Base-by-base conservation (phyloP, 192 early-diverging fungal genomes). In the Coemansia reversa region DNA sequence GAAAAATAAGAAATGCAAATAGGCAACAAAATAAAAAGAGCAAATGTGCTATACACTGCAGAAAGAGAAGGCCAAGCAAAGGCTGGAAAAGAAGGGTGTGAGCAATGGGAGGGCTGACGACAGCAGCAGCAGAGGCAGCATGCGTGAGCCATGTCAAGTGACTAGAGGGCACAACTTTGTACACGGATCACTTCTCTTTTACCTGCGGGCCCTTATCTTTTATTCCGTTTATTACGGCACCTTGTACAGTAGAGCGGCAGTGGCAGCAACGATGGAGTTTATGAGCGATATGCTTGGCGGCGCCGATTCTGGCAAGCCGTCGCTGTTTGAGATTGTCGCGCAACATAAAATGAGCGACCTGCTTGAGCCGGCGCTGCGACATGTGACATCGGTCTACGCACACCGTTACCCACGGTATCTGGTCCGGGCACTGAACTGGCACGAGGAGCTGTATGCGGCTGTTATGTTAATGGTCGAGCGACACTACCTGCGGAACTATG, bases 311-410 rank as follows among this genome's bases (percentile, higher is more conserved):
- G 84, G 84, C 76, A 85, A 88, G 59, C 95, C 94, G 63, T 93
- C 93, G 1, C 65, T 96, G 61, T 96, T 98, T 76, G 95, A 98
- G 83, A 84, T 95, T 4, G 83, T 92, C 48, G 91, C 92, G 28
- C 90, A 93, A 73, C 88, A 90, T 62, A 89, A 92, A 64, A 84
- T 97, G 75, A 79, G 82, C 50, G 91, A 90, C 48, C 83, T 95
- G 61, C 76, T 95, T 39, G 86, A 91, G 60, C 95, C 95, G 14
- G 93, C 95, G 19, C 58, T 95, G 20, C 86, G 84, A 55, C 94
- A 95, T 72, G 76, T 91, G 11, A 84, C 93, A 20, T 87, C 93
- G 32, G 91, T 92, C 7, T 94, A 93, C 70, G 93, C 92, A 19
- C 92, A 94, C 81, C 72, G 95, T 62, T 91, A 94, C 63, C 95